phyloP scores from a whole-genome alignment of 345 rosid genomes.

The Syzygium jambos region DNA sequence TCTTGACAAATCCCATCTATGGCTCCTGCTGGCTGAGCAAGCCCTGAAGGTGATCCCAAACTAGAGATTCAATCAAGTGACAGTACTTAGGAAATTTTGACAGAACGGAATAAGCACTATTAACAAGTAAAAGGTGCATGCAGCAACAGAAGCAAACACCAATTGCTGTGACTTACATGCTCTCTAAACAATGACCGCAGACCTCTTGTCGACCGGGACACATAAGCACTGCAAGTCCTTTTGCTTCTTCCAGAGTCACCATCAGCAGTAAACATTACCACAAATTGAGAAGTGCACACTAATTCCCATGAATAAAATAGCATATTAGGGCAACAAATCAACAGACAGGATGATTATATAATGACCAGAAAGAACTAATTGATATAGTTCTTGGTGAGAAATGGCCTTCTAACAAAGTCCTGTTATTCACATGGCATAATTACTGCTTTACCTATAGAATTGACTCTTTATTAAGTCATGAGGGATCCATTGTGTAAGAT shows the following conservation, averaged over 20 bases:
- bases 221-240: slow-evolving; percentile 55
- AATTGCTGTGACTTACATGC: slow-evolving; percentile 53
- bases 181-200: slow-evolving; percentile 70
- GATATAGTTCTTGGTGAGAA: background rate
- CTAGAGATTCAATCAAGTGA: background rate
- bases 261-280: slow-evolving; percentile 67
- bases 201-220: slow-evolving; percentile 79
- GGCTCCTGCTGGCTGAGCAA: background rate
- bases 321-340: background rate
- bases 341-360: background rate
- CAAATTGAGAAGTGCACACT: slow-evolving; percentile 87
- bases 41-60: background rate
- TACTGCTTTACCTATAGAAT: background rate
- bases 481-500: background rate
- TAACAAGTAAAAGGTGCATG: background rate
- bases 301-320: slow-evolving; percentile 1
- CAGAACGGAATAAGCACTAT: background rate
- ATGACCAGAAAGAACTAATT: background rate
- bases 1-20: background rate
- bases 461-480: background rate
- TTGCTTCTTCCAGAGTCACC: slow-evolving; percentile 32
- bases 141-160: background rate
- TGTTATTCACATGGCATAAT: background rate
- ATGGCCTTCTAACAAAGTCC: background rate
- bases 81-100: background rate